Percentiles rank a stretch among this genome's conserved stretches.
These are phyloP conservation scores for Linum tenue DNA, from an alignment of 345 rosid genomes.

Conservation along the genomic window DNA sequence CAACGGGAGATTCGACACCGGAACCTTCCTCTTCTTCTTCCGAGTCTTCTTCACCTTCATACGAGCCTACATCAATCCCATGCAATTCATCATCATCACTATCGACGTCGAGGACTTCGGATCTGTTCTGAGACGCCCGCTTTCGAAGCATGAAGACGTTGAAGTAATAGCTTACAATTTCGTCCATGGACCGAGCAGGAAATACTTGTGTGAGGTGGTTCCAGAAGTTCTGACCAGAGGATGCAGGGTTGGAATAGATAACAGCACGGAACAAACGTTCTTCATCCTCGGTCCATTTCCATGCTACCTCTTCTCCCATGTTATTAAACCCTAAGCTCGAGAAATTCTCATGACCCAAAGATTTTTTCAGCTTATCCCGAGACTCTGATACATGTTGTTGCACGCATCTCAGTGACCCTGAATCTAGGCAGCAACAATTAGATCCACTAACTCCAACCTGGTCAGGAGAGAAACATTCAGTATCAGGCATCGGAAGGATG, in stretches of 20 bases:
- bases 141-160: constrained; percentile 53
- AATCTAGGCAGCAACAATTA: constrained; percentile 46
- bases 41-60: constrained; percentile 28
- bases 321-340: constrained; percentile 47
- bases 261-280: constrained; percentile 43
- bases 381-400: constrained; percentile 53
- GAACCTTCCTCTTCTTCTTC: constrained; percentile 53
- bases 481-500: constrained; percentile 48
- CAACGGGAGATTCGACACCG: constrained; percentile 37
- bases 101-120: constrained; percentile 37
- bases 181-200: constrained; percentile 42
- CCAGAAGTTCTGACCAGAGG: constrained; percentile 59
- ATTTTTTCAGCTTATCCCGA: constrained; percentile 37
- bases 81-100: constrained; percentile 88
- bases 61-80: constrained; percentile 18
- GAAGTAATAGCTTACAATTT: constrained; percentile 64
- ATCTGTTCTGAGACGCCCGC: constrained; percentile 62
- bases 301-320: constrained; percentile 65
- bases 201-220: constrained; percentile 41
- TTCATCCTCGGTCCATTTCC: constrained; percentile 51
- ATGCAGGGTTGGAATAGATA: constrained; percentile 46
- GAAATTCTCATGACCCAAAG: constrained; percentile 46
- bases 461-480: constrained; percentile 18
- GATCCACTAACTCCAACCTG: constrained; percentile 27
- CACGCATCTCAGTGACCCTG: constrained; percentile 49